Percentiles rank a stretch among this genome's conserved stretches.
phyloP scores from a whole-genome alignment of 1,284 basidiomycete genomes.

The Cryptococcus sp. region DNA sequence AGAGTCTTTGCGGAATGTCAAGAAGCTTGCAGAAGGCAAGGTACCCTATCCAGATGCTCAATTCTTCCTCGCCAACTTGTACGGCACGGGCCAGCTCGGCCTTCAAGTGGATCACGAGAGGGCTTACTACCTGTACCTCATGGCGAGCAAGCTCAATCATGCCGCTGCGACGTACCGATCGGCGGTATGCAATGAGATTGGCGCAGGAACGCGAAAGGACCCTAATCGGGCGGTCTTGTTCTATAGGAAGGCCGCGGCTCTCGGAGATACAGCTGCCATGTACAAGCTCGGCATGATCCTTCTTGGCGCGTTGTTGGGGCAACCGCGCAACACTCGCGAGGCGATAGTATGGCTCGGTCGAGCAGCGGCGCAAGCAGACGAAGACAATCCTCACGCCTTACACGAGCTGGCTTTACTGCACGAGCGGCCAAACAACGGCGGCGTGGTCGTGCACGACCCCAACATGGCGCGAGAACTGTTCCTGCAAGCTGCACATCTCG shows the following conservation, averaged over 20 bases:
- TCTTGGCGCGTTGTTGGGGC: constrained; percentile 79
- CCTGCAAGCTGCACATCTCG: constrained; percentile 88
- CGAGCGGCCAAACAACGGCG: constrained; percentile 60
- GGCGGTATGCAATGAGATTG: constrained; percentile 98
- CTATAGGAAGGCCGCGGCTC: constrained; percentile 92
- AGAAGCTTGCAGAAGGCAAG: constrained; percentile 63
- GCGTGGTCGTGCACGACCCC: constrained; percentile 56
- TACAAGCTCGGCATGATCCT: constrained; percentile 98
- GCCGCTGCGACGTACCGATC: constrained; percentile 94
- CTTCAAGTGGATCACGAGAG: constrained; percentile 95
- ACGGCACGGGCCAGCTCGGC: constrained; percentile 92
- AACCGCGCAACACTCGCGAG: constrained; percentile 83
- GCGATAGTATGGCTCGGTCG: constrained; percentile 93
- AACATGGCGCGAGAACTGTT: constrained; percentile 79
- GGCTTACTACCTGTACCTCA: constrained; percentile 96
- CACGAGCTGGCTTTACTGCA: constrained; percentile 94
- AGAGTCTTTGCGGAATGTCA: constrained; percentile 89
- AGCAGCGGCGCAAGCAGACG: constrained; percentile 95
- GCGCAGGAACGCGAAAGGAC: constrained; percentile 94
- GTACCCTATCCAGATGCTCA: constrained; percentile 95
- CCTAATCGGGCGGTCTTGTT: constrained; percentile 87
- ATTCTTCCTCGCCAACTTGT: constrained; percentile 97
- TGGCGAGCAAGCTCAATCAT: constrained; percentile 97
- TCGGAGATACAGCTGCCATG: constrained; percentile 98
- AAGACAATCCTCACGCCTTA: constrained; percentile 96